Conservation (phyloP, 2,329 filamentous ascomycete genomes). For the Colletotrichum sp. region DNA sequence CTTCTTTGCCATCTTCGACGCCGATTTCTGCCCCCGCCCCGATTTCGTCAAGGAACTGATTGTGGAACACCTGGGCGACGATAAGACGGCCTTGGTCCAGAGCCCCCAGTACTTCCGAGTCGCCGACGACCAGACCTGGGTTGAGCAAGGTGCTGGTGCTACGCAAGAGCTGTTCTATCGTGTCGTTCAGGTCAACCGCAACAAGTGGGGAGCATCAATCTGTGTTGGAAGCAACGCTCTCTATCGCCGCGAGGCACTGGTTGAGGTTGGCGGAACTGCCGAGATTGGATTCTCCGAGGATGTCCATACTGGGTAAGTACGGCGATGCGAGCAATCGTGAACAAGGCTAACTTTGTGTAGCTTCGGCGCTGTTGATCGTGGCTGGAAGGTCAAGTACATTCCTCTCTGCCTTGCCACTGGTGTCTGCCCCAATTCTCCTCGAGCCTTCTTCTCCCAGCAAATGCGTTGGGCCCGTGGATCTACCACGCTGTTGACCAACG, state of each 20-base stretch:
- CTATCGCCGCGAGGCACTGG: conserved; percentile 42
- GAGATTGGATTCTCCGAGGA: conserved; percentile 49
- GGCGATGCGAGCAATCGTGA: background rate
- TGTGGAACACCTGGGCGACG: conserved; percentile 41
- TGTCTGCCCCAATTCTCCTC: conserved; percentile 46
- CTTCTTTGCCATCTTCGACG: conserved; percentile 48
- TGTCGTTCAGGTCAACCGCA: conserved; percentile 45
- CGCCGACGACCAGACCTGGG: conserved; percentile 43
- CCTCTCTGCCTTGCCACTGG: conserved; percentile 45
- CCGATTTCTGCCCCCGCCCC: conserved; percentile 45
- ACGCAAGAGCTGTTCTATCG: conserved; percentile 48
- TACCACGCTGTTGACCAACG: conserved; percentile 43
- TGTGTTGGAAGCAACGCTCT: conserved; percentile 47
- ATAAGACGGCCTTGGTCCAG: conserved; percentile 43
- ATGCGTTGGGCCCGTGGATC: conserved; percentile 48
- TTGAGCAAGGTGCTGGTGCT: conserved; percentile 46
- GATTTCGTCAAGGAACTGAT: conserved; percentile 44
- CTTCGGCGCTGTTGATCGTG: conserved; percentile 44
- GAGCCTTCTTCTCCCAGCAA: conserved; percentile 48
- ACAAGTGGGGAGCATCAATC: conserved; percentile 44
- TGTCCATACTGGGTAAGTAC: conserved; percentile 43
- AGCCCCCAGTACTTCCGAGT: conserved; percentile 47
- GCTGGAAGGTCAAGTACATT: conserved; percentile 47
- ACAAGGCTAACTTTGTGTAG: conserved; percentile 8
- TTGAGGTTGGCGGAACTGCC: conserved; percentile 43